Evolutionary conservation across 345 rosid species (phyloP).

Genomic region (Boechera divaricarpa): DNA sequence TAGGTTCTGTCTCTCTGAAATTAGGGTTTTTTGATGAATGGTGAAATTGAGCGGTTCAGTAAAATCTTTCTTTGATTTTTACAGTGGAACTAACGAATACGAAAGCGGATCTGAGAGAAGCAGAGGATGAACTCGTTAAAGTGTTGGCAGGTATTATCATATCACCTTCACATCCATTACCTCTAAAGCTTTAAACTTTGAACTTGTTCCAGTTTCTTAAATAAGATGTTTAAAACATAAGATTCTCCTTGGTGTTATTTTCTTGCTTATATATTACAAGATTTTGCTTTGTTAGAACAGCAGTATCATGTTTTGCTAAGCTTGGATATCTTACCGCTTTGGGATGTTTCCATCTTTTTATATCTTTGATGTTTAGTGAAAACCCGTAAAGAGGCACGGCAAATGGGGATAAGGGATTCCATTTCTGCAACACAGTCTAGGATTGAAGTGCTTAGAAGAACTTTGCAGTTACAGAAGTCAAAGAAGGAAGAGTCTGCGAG

Average conservation of each 20-base stretch:
- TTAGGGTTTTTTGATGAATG: slow-evolving; percentile 39
- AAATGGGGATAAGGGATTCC: slow-evolving; percentile 67
- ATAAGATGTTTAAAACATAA: not conserved
- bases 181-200: slow-evolving; percentile 27
- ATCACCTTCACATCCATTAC: slow-evolving; percentile 11
- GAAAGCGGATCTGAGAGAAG: slow-evolving; percentile 71
- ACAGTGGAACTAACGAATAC: slow-evolving; percentile 60
- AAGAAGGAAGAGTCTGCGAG: slow-evolving; percentile 66
- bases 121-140: slow-evolving; percentile 81
- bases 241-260: slow-evolving; percentile 1
- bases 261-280: not conserved
- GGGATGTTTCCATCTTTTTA: not conserved
- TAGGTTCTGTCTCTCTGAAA: slow-evolving; percentile 10
- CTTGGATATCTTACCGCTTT: not conserved
- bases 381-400: slow-evolving; percentile 77
- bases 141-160: slow-evolving; percentile 63
- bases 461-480: slow-evolving; percentile 60
- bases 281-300: not conserved
- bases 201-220: not conserved
- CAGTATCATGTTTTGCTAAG: slow-evolving; percentile 7
- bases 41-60: slow-evolving; percentile 33
- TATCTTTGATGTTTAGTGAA: slow-evolving; percentile 58
- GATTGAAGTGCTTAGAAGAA: slow-evolving; percentile 62
- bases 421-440: slow-evolving; percentile 65
- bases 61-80: not conserved